Evolutionary conservation across 2,329 filamentous ascomycete species (phyloP), one percentile per base, ranked within the genome.

Genomic region (Trichophyton simii): DNA sequence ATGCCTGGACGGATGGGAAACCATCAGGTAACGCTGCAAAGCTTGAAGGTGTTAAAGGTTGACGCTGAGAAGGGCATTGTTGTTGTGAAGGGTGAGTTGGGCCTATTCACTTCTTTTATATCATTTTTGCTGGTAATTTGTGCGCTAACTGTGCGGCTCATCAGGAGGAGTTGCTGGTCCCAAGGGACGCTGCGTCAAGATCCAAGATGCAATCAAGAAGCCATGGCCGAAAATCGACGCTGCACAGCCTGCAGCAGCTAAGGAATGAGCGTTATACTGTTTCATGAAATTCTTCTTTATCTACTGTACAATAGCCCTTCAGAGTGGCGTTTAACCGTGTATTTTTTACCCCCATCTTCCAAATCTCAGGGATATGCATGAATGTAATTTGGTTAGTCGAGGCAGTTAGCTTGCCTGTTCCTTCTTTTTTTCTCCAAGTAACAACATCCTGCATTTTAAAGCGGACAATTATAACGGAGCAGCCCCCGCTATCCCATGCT

Each of bases 1-100:
- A 99, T 99, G 94, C 85, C 94, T 2, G 94, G 94, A 61, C 85
- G 89, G 63, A 97, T 99, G 94, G 94, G 94, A 65, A 88, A 87
- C 66, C 83, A 95, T 75, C 85, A 84, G 67, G 88, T 91, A 61
- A 99, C 94, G 57, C 82, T 94, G 62, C 91, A 96, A 81, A 96
- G 95, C 76, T 78, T 97, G 68, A 88, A 87, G 76, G 85, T 99
- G 60, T 77, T 99, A 72, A 87, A 90, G 79, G 87, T 96, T 38
- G 91, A 97, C 76, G 82, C 86, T 68, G 87, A 88, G 73, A 87
- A 91, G 70, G 94, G 94, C 20, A 84, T 96, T 68, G 84, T 99
- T 62, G 84, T 96, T 60, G 86, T 99, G 65, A 89, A 88, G 76
- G 94, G 92, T 82, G 77, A 62, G 77, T 63, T 25, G 15, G 36